Evolutionary conservation across 192 early-diverging fungal species (phyloP).

Genomic region (Backusella parvicylindrica): DNA sequence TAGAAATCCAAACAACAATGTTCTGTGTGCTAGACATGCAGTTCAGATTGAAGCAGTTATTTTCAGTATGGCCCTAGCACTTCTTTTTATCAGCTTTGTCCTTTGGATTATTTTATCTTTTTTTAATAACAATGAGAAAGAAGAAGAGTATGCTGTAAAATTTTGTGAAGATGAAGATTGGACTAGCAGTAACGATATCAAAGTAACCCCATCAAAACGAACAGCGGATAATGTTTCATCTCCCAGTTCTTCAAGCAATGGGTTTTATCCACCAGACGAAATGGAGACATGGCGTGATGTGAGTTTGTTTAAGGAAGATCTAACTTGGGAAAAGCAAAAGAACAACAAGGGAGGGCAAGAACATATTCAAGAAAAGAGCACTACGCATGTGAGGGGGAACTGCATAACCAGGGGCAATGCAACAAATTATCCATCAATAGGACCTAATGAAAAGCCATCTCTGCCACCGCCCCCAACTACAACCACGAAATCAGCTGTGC

Average conservation of each 20-base stretch:
- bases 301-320: not conserved
- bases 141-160: not conserved
- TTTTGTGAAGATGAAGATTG: not conserved
- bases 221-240: not conserved
- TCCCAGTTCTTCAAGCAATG: not conserved
- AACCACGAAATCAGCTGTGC: not conserved
- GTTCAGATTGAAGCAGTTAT: conserved; percentile 10
- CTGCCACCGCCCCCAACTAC: not conserved
- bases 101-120: not conserved
- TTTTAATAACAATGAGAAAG: not conserved
- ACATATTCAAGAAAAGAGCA: not conserved
- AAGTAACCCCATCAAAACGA: too few species aligned
- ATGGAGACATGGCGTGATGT: conserved; percentile 5
- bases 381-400: not conserved
- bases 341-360: not conserved
- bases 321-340: not conserved
- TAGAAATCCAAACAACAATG: conserved; percentile 1
- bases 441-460: conserved; percentile 1
- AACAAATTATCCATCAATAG: not conserved
- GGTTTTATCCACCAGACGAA: not conserved
- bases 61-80: not conserved
- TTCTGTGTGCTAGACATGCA: conserved; percentile 6
- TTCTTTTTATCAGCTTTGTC: not conserved
- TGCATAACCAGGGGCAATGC: not conserved
- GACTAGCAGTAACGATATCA: not conserved